Conservation (phyloP, 1,139 yeast species). For the Debaryomyces sp. region DNA sequence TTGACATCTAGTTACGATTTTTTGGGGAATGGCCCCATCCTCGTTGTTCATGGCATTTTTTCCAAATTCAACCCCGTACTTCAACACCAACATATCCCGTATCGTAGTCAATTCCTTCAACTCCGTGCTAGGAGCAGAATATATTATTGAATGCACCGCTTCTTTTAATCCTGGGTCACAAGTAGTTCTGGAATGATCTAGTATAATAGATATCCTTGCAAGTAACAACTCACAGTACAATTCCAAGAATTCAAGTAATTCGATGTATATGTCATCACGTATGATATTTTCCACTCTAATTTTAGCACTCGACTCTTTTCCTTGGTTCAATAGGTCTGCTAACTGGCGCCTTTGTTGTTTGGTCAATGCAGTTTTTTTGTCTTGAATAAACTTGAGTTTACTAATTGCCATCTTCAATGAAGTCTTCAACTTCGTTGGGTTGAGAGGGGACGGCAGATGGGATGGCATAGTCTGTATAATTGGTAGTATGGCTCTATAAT, state of each 20-base stretch:
- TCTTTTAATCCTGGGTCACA: conserved; percentile 72
- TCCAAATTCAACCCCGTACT: conserved; percentile 68
- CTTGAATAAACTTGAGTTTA: conserved; percentile 77
- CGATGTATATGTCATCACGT: conserved; percentile 81
- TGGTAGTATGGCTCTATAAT: not conserved
- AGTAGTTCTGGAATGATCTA: conserved; percentile 36
- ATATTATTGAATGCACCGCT: conserved; percentile 72
- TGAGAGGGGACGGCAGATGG: conserved; percentile 34
- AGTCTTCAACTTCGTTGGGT: conserved; percentile 59
- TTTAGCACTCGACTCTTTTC: conserved; percentile 82
- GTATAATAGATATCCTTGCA: conserved; percentile 68
- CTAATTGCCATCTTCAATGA: conserved; percentile 80
- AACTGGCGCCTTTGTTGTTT: conserved; percentile 78
- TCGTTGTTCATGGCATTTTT: conserved; percentile 60
- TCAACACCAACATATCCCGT: conserved; percentile 61
- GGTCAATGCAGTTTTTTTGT: conserved; percentile 77
- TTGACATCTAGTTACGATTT: conserved; percentile 62
- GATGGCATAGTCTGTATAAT: conserved; percentile 1
- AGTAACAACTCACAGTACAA: conserved; percentile 80
- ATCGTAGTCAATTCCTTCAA: conserved; percentile 68
- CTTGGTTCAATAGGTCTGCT: conserved; percentile 70
- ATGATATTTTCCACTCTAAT: conserved; percentile 86
- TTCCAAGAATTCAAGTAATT: conserved; percentile 77
- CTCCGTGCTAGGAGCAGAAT: conserved; percentile 72
- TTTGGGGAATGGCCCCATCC: conserved; percentile 61